phyloP scores from a whole-genome alignment of 2,329 filamentous ascomycete genomes.

The Thielaviopsis populi region DNA sequence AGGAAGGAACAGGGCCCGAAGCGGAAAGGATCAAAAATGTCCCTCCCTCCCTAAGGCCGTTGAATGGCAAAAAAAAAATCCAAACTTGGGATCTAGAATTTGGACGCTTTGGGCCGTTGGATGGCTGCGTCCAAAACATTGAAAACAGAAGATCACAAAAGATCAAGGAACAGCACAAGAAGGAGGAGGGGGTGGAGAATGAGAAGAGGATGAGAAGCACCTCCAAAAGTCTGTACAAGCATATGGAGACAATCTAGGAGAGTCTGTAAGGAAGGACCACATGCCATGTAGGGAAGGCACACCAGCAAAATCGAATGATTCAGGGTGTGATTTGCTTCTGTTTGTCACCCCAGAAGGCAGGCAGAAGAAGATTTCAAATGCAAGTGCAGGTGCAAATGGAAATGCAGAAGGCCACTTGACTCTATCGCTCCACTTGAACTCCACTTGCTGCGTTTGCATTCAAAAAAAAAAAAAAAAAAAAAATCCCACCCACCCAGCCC shows the following conservation, averaged over 20 bases:
- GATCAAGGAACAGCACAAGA: not conserved
- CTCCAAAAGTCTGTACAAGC: not conserved
- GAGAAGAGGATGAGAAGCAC: not conserved
- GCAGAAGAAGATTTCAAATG: too few species aligned
- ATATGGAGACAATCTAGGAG: too few species aligned
- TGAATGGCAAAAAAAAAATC: not conserved
- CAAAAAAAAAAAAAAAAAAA: too few species aligned
- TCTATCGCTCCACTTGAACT: not conserved
- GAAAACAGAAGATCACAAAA: not conserved
- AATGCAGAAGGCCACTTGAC: not conserved
- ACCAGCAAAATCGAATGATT: not conserved
- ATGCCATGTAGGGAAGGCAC: not conserved
- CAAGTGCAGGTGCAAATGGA: not conserved
- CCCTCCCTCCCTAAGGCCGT: not conserved
- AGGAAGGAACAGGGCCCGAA: constrained; percentile 9
- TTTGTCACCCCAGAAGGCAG: not conserved
- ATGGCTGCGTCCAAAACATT: not conserved
- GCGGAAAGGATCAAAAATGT: constrained; percentile 8
- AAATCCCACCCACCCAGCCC: too few species aligned
- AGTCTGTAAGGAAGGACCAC: too few species aligned
- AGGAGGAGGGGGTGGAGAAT: not conserved
- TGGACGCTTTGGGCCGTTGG: not conserved
- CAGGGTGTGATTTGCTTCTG: not conserved
- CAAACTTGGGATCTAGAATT: not conserved
- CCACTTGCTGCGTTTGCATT: not conserved